phyloP scores from a whole-genome alignment of 192 early-diverging fungal genomes.

The Backusella tuberculispora region DNA sequence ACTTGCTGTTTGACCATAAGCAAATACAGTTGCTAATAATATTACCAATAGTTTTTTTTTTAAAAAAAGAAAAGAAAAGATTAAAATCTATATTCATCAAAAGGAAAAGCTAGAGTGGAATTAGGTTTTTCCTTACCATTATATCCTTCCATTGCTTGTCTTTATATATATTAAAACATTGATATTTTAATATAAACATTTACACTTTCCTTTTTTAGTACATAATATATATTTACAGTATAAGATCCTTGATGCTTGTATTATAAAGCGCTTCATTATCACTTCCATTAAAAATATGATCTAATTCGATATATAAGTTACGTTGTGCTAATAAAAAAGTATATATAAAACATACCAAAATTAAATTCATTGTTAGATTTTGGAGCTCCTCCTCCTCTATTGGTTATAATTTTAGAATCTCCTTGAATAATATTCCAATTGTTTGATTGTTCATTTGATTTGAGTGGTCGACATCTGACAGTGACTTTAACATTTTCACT shows the following conservation, averaged over 20 bases:
- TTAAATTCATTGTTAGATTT: too few relatives aligned
- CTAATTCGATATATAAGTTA: constrained; percentile 8
- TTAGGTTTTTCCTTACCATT: constrained; percentile 64
- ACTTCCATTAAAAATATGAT: constrained; percentile 55
- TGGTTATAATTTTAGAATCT: too few relatives aligned
- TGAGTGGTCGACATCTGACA: constrained; percentile 73
- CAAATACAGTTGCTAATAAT: constrained; percentile 86
- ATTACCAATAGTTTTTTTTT: neutral
- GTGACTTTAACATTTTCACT: constrained; percentile 67
- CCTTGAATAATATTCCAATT: constrained; percentile 26
- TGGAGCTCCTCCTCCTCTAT: too few relatives aligned
- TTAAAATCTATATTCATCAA: neutral
- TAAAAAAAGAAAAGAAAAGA: neutral
- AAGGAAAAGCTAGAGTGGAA: too few relatives aligned
- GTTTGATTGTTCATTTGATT: constrained; percentile 54
- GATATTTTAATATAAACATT: too few relatives aligned
- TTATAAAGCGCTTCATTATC: constrained; percentile 60
- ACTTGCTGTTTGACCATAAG: constrained; percentile 96
- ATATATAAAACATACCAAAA: too few relatives aligned
- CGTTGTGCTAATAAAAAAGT: too few relatives aligned
- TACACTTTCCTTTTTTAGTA: too few relatives aligned
- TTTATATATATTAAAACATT: neutral
- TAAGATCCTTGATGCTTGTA: constrained; percentile 29
- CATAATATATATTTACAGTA: constrained; percentile 21
- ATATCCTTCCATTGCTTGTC: constrained; percentile 84